Evolutionary conservation across 148 eudicot genomes (phyloP).

Genomic region (Oxyria digyna): DNA sequence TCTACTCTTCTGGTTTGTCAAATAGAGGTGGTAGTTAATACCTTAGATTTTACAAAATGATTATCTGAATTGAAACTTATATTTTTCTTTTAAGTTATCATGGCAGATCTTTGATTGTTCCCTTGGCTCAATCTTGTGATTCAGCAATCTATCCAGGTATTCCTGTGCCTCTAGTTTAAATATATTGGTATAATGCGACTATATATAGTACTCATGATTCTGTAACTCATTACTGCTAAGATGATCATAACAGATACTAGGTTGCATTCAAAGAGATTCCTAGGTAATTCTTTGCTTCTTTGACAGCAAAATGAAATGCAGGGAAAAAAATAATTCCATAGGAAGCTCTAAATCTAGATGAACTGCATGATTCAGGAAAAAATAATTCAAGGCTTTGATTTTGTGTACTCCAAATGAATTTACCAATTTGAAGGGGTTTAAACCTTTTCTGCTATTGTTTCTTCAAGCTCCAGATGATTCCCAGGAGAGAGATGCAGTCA

Average conservation of each 20-base stretch:
- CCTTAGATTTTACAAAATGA: neutral
- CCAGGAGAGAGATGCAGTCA: constrained; percentile 38
- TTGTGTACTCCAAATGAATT: neutral
- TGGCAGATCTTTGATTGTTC: neutral
- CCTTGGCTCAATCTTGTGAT: neutral
- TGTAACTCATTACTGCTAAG: neutral
- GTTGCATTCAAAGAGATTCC: neutral
- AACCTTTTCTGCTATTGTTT: neutral
- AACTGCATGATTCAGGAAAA: neutral
- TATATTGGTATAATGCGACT: neutral
- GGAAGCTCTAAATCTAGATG: constrained; percentile 6
- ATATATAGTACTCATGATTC: neutral
- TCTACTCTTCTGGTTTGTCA: constrained; percentile 28
- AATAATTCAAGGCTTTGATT: neutral
- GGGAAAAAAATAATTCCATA: neutral
- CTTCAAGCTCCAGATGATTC: constrained; percentile 19
- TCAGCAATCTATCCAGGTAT: neutral
- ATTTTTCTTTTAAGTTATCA: neutral
- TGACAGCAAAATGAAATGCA: constrained; percentile 1
- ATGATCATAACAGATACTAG: neutral
- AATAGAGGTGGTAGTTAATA: constrained; percentile 1
- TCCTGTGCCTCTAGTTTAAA: neutral
- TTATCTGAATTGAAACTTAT: neutral
- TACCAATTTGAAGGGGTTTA: neutral
- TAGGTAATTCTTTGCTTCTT: neutral